Base-by-base conservation (phyloP, 495 filamentous ascomycete genomes). In the Podospora tetraspora region DNA sequence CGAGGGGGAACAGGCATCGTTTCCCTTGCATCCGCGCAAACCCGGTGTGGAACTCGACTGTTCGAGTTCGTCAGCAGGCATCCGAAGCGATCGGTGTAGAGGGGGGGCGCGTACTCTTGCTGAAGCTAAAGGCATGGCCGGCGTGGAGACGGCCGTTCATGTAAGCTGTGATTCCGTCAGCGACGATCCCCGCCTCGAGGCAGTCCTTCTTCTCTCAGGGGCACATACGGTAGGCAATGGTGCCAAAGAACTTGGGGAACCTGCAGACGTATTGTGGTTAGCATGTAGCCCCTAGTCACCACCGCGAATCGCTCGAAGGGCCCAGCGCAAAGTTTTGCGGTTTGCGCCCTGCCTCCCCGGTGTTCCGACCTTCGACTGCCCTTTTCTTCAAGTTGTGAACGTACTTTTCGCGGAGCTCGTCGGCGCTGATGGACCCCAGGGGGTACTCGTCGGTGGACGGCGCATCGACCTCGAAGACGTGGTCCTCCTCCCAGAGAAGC, bases 121-220 rank as follows among this genome's bases (percentile, higher is more conserved):
- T 89, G 68, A 91, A 86, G 23, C 92, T 93, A 79, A 97, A 98
- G 71, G 86, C 89, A 81, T 98, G 94, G 61, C 94, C 94, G 16
- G 90, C 92, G 74, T 98, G 94, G 32, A 97, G 85, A 69, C 89
- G 94, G 66, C 94, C 94, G 80, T 98, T 98, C 90, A 96, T 97
- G 78, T 98, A 96, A 25, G 76, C 70, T 71, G 34, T 9, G 16
- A 13, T 16, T 8, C 23, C 13, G 60, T 69, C 30, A 68, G 70
- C 23, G 19, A 43, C 58, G 27, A 9, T 19, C 8, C 21, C n/a
- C 19, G 30, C 3, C 21, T 24, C 23, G 30, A 59, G 4, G 23
- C 9, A 34, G 24, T 22, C 10, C 13, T 27, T 6, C 27, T 1
- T 9, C n/a, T 12, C 13, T 4, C 22, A 61, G 25, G 16, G 9